phyloP scores from a whole-genome alignment of 2,329 filamentous ascomycete species.

The Sporothrix sp. region DNA sequence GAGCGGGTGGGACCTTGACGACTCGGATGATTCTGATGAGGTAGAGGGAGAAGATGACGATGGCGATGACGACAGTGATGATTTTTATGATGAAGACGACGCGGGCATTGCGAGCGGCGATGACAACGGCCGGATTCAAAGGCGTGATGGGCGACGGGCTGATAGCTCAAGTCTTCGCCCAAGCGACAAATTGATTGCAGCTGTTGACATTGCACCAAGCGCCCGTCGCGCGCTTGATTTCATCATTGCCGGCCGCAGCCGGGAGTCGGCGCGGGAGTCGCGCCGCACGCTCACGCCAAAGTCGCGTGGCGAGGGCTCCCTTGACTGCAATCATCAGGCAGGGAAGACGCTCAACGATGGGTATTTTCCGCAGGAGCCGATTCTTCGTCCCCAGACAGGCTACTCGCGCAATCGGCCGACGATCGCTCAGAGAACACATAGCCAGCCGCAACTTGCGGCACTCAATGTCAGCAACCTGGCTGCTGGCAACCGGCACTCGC shows the following conservation, averaged over 20 bases:
- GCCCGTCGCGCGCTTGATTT: slow-evolving; percentile 43
- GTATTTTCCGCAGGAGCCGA: slow-evolving; percentile 19
- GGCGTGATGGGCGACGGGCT: slow-evolving; percentile 1
- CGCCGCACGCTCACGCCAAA: slow-evolving; percentile 3
- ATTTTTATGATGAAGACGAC: slow-evolving; percentile 9
- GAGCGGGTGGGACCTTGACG: slow-evolving; percentile 43
- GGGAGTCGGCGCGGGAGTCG: slow-evolving; percentile 13
- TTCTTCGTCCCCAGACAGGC: slow-evolving; percentile 40
- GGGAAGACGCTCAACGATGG: slow-evolving; percentile 25
- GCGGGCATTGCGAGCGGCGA: not conserved
- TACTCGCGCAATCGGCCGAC: slow-evolving; percentile 39
- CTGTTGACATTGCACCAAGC: slow-evolving; percentile 31
- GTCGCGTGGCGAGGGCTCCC: slow-evolving; percentile 18
- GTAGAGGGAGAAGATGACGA: slow-evolving; percentile 24
- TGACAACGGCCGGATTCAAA: slow-evolving; percentile 14
- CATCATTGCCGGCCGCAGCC: slow-evolving; percentile 38
- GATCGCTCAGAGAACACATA: slow-evolving; percentile 35
- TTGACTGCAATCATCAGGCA: slow-evolving; percentile 27
- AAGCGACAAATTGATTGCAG: slow-evolving; percentile 5
- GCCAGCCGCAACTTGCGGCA: slow-evolving; percentile 38
- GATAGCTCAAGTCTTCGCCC: not conserved
- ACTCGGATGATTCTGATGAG: slow-evolving; percentile 33
- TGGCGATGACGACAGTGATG: slow-evolving; percentile 18
- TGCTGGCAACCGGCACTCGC: slow-evolving; percentile 17
- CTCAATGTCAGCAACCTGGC: slow-evolving; percentile 26